Evolutionary conservation across 108 stramenopile genomes (phyloP).

Genomic region (Stephanodiscus triporus): DNA sequence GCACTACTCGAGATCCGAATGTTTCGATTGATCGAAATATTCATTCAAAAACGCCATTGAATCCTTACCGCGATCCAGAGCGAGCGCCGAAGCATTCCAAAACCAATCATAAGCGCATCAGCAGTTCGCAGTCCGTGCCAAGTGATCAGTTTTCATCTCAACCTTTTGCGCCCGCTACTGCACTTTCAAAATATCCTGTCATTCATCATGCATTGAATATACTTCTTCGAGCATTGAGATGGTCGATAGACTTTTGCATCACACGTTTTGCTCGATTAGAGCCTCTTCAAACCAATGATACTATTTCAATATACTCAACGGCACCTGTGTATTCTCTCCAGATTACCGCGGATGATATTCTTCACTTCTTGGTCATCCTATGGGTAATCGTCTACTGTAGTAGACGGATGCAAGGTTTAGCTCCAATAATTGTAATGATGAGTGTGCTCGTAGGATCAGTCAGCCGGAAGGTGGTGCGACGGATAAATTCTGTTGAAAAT

Average conservation of each 20-base stretch:
- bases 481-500: neutral
- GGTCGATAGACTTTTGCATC: constrained; percentile 5
- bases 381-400: constrained; percentile 22
- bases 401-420: constrained; percentile 5
- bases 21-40: neutral
- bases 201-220: neutral
- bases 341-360: constrained; percentile 31
- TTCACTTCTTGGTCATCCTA: constrained; percentile 16
- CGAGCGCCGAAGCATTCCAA: neutral
- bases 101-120: neutral
- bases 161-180: neutral
- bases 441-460: constrained; percentile 12
- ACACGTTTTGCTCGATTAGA: constrained; percentile 8
- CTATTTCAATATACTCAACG: constrained; percentile 24
- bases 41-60: constrained; percentile 14
- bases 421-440: constrained; percentile 9
- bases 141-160: constrained; percentile 6
- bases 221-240: constrained; percentile 2
- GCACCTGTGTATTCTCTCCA: constrained; percentile 28
- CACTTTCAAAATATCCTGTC: neutral
- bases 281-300: neutral
- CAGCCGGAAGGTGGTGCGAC: neutral
- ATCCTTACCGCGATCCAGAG: constrained; percentile 22
- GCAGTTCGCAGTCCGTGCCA: neutral
- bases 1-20: neutral